Evolutionary conservation across 495 filamentous ascomycete species (phyloP).

Genomic region (Podospora conica): DNA sequence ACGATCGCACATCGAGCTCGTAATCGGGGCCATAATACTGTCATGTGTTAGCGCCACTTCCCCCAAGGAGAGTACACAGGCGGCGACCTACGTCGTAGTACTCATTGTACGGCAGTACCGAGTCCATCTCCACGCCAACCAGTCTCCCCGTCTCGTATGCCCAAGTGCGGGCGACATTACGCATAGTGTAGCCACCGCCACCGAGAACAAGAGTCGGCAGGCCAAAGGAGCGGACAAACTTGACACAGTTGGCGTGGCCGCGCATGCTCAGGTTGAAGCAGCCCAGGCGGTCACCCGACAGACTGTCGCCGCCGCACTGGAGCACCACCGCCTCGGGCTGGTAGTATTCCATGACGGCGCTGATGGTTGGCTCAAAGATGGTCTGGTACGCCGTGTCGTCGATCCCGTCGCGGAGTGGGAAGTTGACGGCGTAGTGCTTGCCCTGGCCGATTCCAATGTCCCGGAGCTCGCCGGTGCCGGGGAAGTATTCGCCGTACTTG

Average conservation of each 20-base stretch:
- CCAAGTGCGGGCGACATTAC: conserved; percentile 96
- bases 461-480: conserved; percentile 90
- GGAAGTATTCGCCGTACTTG: conserved; percentile 98
- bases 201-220: conserved; percentile 88
- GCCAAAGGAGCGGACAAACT: conserved; percentile 87
- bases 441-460: conserved; percentile 91
- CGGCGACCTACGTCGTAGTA: conserved; percentile 79
- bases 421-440: conserved; percentile 94
- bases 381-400: conserved; percentile 87
- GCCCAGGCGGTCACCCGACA: conserved; percentile 89
- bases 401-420: conserved; percentile 93
- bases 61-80: not conserved
- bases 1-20: conserved; percentile 86
- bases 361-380: conserved; percentile 93
- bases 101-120: conserved; percentile 90
- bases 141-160: conserved; percentile 91
- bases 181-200: conserved; percentile 97
- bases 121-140: conserved; percentile 70
- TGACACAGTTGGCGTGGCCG: conserved; percentile 96
- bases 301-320: conserved; percentile 92
- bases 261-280: conserved; percentile 99
- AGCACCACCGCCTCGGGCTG: conserved; percentile 90
- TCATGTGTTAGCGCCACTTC: conserved; percentile 24
- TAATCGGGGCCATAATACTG: conserved; percentile 97
- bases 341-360: conserved; percentile 93